Conservation (phyloP, 257 asterid genomes). For the Lycium barbarum region DNA sequence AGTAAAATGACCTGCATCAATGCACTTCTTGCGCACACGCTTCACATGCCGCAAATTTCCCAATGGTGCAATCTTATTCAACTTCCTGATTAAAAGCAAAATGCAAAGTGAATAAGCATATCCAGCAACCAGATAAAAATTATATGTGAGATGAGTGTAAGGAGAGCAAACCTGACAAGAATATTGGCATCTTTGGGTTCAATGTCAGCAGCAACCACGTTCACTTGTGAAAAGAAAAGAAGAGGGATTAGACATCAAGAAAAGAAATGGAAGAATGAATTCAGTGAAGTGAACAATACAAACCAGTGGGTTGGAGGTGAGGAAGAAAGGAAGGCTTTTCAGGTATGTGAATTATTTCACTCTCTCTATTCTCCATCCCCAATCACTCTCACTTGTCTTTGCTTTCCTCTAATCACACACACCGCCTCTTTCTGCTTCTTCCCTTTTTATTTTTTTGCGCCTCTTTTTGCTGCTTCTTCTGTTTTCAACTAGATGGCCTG, state of each 20-base stretch:
- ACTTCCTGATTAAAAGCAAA: slow-evolving; percentile 46
- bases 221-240: slow-evolving; percentile 36
- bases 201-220: slow-evolving; percentile 67
- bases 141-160: no score
- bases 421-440: no score
- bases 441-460: no score
- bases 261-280: no score
- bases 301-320: slow-evolving; percentile 61
- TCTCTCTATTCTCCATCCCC: slow-evolving; percentile 20
- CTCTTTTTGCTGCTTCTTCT: no score
- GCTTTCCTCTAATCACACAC: no score
- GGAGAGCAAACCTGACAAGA: slow-evolving; percentile 42
- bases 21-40: slow-evolving; percentile 66
- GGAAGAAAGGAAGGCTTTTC: slow-evolving; percentile 64
- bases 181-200: slow-evolving; percentile 75
- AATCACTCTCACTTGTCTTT: no score
- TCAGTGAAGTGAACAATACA: no score
- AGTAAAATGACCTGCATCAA: slow-evolving; percentile 43
- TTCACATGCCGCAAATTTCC: slow-evolving; percentile 93
- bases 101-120: no score
- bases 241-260: no score
- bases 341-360: slow-evolving; percentile 68
- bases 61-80: slow-evolving; percentile 77
- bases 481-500: no score
- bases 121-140: no score